Base-by-base conservation (phyloP, 345 rosid genomes). In the Noccaea caerulescens region DNA sequence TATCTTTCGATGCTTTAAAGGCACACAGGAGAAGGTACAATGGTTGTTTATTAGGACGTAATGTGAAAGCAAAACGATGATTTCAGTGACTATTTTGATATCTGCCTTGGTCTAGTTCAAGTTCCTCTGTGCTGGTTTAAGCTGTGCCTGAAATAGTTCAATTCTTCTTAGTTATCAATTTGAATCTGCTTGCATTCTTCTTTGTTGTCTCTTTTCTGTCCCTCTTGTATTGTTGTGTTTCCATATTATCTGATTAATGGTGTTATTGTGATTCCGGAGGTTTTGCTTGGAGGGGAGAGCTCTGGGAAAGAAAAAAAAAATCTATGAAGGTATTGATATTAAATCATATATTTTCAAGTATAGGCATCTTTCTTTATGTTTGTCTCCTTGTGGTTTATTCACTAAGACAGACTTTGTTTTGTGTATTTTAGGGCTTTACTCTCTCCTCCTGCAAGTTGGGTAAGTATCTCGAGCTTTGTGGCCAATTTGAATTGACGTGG, bases 11-110 rank as follows among this genome's bases (percentile, higher is more conserved):
- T 87, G 92, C 82, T 87, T 80, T 71, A 82, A 82, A 84, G 90
- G 89, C 93, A 85, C 85, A 82, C 91, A 72, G 93, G 92, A 85
- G 96, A 94, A 94, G 99, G 99, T 94, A 94, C 79, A 88, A 81
- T 91, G 92, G 95, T 84, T 85, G 89, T 84, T 83, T 79, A 75
- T 78, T 84, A 71, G 95, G 93, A 84, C 30, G 72, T 82, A 80
- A 44, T 68, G 76, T 50, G 58, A 79, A 68, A 77, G 68, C 61
- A 74, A 58, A 71, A 66, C 66, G 44, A 45, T 56, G n/a, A 38
- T 56, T 57, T 58, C 37, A 36, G 44, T 71, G 50, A 70, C 33
- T 25, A 14, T 36, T 41, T 49, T 66, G 54, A 30, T 44, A 55
- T 20, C 16, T 55, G 7, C 42, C 50, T 47, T 59, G 20, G 47